Evolutionary conservation across 2,329 filamentous ascomycete genomes (phyloP).

Genomic region (Pseudocercospora crystallina): DNA sequence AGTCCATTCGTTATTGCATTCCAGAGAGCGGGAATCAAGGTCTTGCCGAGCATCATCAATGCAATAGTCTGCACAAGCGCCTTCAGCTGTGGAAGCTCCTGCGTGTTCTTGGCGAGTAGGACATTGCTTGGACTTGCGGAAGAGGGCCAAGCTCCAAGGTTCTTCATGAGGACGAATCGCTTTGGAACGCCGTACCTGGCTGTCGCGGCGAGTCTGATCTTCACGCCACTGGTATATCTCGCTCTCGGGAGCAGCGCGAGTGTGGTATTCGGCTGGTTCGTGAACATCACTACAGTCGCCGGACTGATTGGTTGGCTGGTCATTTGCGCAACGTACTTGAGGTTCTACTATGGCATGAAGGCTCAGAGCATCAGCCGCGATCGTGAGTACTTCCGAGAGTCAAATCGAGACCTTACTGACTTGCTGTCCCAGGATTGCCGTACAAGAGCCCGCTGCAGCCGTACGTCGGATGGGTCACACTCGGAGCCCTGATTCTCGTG

Average conservation of each 20-base stretch:
- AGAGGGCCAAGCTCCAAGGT: slow-evolving; percentile 51
- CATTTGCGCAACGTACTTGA: slow-evolving; percentile 19
- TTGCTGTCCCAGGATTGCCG: slow-evolving; percentile 9
- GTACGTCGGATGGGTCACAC: slow-evolving; percentile 59
- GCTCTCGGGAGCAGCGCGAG: slow-evolving; percentile 16
- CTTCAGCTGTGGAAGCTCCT: slow-evolving; percentile 43
- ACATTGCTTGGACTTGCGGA: slow-evolving; percentile 50
- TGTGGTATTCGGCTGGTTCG: slow-evolving; percentile 21
- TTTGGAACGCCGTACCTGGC: slow-evolving; percentile 17
- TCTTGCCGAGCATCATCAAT: slow-evolving; percentile 67
- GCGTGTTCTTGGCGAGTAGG: slow-evolving; percentile 60
- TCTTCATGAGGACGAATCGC: slow-evolving; percentile 43
- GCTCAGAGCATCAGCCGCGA: slow-evolving; percentile 14
- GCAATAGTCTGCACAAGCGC: slow-evolving; percentile 57
- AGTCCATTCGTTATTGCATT: slow-evolving; percentile 69
- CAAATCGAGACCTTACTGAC: background rate
- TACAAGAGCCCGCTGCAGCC: slow-evolving; percentile 50
- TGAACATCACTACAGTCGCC: slow-evolving; percentile 21
- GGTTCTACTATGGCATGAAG: slow-evolving; percentile 16
- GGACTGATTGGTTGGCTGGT: slow-evolving; percentile 21
- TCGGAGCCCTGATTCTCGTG: slow-evolving; percentile 55
- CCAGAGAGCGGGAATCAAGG: slow-evolving; percentile 57
- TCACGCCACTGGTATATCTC: slow-evolving; percentile 19
- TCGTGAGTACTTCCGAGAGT: slow-evolving; percentile 1
- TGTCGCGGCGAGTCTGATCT: slow-evolving; percentile 15